phyloP scores from a whole-genome alignment of 192 early-diverging fungal genomes.

The Backusella liffmaniae region DNA sequence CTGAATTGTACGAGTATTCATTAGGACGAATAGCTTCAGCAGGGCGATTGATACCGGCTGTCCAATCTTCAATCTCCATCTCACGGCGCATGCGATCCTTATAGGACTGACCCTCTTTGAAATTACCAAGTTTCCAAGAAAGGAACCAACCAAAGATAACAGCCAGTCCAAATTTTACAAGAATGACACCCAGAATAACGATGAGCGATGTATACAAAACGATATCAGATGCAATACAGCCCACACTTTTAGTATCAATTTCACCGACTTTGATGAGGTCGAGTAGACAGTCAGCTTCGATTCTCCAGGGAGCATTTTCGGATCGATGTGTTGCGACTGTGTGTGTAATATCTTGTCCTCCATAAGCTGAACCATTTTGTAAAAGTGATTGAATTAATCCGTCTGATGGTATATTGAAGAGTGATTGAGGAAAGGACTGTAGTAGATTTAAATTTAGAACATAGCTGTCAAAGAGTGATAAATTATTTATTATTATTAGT shows the following conservation, averaged over 20 bases:
- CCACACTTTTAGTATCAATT: constrained; percentile 79
- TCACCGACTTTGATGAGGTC: constrained; percentile 78
- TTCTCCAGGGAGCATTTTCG: constrained; percentile 37
- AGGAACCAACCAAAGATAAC: constrained; percentile 83
- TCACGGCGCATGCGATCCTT: constrained; percentile 67
- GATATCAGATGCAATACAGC: constrained; percentile 80
- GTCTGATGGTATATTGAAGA: constrained; percentile 23
- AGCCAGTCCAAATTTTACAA: constrained; percentile 74
- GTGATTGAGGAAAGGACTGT: constrained; percentile 20
- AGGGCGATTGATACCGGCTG: constrained; percentile 63
- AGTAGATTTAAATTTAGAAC: constrained; percentile 38
- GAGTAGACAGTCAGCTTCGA: constrained; percentile 69
- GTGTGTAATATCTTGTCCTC: constrained; percentile 57
- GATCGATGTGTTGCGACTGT: constrained; percentile 35
- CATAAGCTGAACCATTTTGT: constrained; percentile 11
- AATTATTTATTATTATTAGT: constrained; percentile 10
- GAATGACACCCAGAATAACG: constrained; percentile 65
- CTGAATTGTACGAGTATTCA: neutral
- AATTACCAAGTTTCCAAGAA: constrained; percentile 74
- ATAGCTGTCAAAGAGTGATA: constrained; percentile 24
- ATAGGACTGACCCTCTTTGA: constrained; percentile 58
- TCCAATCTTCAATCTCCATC: constrained; percentile 75
- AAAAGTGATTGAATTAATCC: constrained; percentile 30
- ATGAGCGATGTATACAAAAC: constrained; percentile 78
- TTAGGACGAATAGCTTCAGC: constrained; percentile 32